Percentiles rank a stretch among this genome's conserved stretches.
Evolutionary conservation across 768 basidiomycete species (phyloP).

Genomic region (Kwoniella bestiolae): DNA sequence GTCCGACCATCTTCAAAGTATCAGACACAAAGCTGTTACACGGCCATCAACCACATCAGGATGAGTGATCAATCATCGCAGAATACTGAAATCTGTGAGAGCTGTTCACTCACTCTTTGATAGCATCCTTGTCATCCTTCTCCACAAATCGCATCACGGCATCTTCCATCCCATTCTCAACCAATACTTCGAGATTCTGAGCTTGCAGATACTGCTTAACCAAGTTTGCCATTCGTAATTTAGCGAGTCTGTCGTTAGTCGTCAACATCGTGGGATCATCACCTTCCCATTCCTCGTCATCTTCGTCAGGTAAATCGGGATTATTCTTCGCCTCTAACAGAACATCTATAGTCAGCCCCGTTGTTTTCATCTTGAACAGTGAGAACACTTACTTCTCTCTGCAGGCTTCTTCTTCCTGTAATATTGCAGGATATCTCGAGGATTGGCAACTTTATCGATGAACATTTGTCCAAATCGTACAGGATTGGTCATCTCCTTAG

Average conservation of each 20-base stretch:
- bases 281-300: slow-evolving; percentile 71
- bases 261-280: slow-evolving; percentile 61
- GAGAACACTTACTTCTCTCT: slow-evolving; percentile 51
- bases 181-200: slow-evolving; percentile 89
- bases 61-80: too few species aligned
- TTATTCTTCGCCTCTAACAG: slow-evolving; percentile 63
- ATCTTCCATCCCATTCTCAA: slow-evolving; percentile 86
- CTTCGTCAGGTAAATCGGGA: slow-evolving; percentile 71
- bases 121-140: slow-evolving; percentile 94
- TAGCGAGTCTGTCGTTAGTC: slow-evolving; percentile 61
- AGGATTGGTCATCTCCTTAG: slow-evolving; percentile 90
- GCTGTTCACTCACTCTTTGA: slow-evolving; percentile 72
- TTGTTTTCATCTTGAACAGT: too few species aligned
- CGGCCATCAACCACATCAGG: too few species aligned
- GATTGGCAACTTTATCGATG: slow-evolving; percentile 86
- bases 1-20: slow-evolving; percentile 52
- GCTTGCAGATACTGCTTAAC: slow-evolving; percentile 90
- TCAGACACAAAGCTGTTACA: slow-evolving; percentile 57
- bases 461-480: slow-evolving; percentile 97
- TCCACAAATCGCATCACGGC: slow-evolving; percentile 95
- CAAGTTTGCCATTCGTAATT: slow-evolving; percentile 81
- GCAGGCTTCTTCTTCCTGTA: slow-evolving; percentile 75
- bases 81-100: too few species aligned
- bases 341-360: too few species aligned
- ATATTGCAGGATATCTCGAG: slow-evolving; percentile 88